Percentiles rank a stretch among this genome's conserved stretches.
Conservation (phyloP, 495 filamentous ascomycete genomes). For the Penicillium waksmanii region DNA sequence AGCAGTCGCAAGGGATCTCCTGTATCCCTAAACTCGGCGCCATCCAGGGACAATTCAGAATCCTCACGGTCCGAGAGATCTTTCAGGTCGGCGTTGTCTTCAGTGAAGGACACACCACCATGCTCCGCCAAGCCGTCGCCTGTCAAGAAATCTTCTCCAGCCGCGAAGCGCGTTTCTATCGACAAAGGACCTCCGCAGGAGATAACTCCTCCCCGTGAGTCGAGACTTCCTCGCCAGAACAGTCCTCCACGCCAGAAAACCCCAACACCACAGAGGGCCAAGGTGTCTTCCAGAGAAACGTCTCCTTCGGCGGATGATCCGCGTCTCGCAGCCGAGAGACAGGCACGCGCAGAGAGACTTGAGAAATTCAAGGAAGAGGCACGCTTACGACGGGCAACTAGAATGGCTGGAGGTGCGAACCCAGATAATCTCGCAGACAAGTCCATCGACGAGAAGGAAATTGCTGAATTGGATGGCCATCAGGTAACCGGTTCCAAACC, state of each 20-base stretch:
- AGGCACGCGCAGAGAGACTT: slow-evolving; percentile 14
- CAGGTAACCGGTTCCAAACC: slow-evolving; percentile 33
- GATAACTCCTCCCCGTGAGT: slow-evolving; percentile 3
- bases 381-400: slow-evolving; percentile 19
- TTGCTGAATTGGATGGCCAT: slow-evolving; percentile 48
- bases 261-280: slow-evolving; percentile 2
- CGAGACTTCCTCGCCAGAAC: not conserved
- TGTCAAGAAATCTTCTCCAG: slow-evolving; percentile 7
- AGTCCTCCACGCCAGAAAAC: slow-evolving; percentile 3
- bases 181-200: slow-evolving; percentile 1
- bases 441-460: slow-evolving; percentile 25
- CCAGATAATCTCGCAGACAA: slow-evolving; percentile 10
- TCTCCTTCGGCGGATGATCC: slow-evolving; percentile 5
- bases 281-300: slow-evolving; percentile 7
- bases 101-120: slow-evolving; percentile 11
- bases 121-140: slow-evolving; percentile 18
- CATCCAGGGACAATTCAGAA: slow-evolving; percentile 32
- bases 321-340: slow-evolving; percentile 4
- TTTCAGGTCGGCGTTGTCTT: slow-evolving; percentile 18
- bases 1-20: slow-evolving; percentile 23
- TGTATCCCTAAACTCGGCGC: slow-evolving; percentile 18
- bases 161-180: slow-evolving; percentile 1
- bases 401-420: slow-evolving; percentile 7
- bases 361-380: slow-evolving; percentile 28
- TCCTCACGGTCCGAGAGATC: slow-evolving; percentile 29